Conservation (phyloP, 78 protist species). For the Dictyostelium brefeldianum region DNA sequence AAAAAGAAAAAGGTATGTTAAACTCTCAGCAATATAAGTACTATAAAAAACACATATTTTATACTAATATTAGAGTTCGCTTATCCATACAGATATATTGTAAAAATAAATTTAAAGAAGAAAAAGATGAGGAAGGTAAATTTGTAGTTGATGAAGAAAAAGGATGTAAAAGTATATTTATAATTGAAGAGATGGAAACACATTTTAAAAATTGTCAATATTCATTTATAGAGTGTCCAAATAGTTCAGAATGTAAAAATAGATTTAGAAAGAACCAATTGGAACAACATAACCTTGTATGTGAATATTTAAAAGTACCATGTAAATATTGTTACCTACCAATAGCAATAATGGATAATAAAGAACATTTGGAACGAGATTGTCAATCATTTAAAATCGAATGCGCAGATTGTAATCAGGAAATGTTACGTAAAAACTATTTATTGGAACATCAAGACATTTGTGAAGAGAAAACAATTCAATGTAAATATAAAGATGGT, state of each 20-base stretch:
- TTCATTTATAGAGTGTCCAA: constrained; percentile 3
- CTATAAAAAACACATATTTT: too few relatives aligned
- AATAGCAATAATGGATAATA: not conserved
- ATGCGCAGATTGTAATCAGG: not conserved
- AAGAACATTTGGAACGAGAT: not conserved
- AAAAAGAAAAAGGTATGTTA: constrained; percentile 22
- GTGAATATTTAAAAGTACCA: constrained; percentile 7
- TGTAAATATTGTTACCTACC: not conserved
- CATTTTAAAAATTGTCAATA: constrained; percentile 2
- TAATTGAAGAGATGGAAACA: constrained; percentile 16
- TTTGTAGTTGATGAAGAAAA: not conserved
- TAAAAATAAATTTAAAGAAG: constrained; percentile 22
- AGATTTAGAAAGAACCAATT: constrained; percentile 20
- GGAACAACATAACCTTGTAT: not conserved
- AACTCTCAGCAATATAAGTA: too few relatives aligned
- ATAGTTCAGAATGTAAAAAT: not conserved
- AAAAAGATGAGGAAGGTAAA: not conserved
- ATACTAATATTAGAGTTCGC: not conserved
- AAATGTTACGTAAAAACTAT: not conserved
- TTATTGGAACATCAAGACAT: not conserved
- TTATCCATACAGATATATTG: not conserved
- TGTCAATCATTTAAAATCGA: not conserved
- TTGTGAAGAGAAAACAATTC: not conserved
- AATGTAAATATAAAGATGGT: constrained; percentile 19
- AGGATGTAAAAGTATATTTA: constrained; percentile 1